These are phyloP conservation scores for Syncephalastrum monosporum DNA, from an alignment of 371 early-diverging fungal species.

Conservation along the genomic window DNA sequence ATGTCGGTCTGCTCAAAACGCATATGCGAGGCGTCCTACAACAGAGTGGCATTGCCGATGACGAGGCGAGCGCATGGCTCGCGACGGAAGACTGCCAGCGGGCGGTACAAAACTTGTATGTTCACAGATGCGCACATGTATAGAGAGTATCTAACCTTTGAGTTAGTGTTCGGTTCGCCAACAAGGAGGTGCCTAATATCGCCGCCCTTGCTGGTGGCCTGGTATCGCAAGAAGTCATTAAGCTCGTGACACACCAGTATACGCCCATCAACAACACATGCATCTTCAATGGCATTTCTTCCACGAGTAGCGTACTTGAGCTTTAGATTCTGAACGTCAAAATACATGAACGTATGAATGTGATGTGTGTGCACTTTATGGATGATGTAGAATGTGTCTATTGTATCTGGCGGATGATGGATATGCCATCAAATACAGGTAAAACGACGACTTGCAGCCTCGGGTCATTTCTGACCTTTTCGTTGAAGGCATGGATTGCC, in stretches of 20 bases:
- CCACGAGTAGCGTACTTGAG: slow-evolving; percentile 49
- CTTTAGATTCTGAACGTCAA: slow-evolving; percentile 14
- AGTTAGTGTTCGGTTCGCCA: slow-evolving; percentile 74
- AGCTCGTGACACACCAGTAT: slow-evolving; percentile 90
- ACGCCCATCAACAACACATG: slow-evolving; percentile 85
- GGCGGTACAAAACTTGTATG: slow-evolving; percentile 35
- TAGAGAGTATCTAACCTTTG: background rate
- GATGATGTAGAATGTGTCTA: background rate
- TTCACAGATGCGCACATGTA: background rate
- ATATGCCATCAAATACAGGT: slow-evolving; percentile 70
- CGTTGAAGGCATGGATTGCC: slow-evolving; percentile 61
- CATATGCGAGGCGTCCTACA: slow-evolving; percentile 8
- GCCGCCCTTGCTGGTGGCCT: slow-evolving; percentile 93
- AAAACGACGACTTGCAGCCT: slow-evolving; percentile 60
- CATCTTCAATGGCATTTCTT: slow-evolving; percentile 78
- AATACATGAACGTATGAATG: background rate
- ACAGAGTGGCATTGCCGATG: slow-evolving; percentile 12
- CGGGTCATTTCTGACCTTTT: slow-evolving; percentile 59
- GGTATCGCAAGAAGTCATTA: slow-evolving; percentile 92
- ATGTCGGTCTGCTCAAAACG: slow-evolving; percentile 32
- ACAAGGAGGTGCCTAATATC: slow-evolving; percentile 77
- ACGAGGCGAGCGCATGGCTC: background rate
- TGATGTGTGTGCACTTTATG: no score
- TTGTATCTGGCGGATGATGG: slow-evolving; percentile 48
- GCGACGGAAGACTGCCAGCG: background rate